A percentile compares a stretch with the other conserved stretches of the same genome.
phyloP scores from a whole-genome alignment of 306 rosid genomes.

The Psophocarpus tetragonolobus region DNA sequence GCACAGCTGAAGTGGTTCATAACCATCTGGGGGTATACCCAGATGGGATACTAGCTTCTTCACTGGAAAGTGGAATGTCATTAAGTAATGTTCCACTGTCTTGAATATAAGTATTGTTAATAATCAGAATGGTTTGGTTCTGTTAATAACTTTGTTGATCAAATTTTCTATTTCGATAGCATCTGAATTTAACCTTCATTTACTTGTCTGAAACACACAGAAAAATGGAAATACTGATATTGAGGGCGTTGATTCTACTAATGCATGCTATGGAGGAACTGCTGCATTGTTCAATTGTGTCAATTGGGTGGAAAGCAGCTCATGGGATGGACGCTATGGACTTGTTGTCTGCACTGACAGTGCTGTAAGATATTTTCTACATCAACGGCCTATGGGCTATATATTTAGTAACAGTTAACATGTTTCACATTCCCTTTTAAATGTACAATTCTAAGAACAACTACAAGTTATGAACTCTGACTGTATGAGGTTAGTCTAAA shows the following conservation, averaged over 20 bases:
- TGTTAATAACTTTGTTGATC: slow-evolving; percentile 9
- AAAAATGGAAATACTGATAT: slow-evolving; percentile 78
- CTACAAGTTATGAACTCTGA: slow-evolving; percentile 1
- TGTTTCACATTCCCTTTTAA: not conserved
- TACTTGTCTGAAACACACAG: slow-evolving; percentile 48
- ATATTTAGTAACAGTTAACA: not conserved
- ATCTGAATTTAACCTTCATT: not conserved
- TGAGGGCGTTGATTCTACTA: slow-evolving; percentile 86
- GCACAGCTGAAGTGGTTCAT: slow-evolving; percentile 7
- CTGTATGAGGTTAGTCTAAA: not conserved
- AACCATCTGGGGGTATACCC: not conserved
- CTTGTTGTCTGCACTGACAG: slow-evolving; percentile 86
- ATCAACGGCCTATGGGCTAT: slow-evolving; percentile 20
- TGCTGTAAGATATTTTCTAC: slow-evolving; percentile 58
- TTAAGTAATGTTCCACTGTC: not conserved
- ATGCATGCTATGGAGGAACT: slow-evolving; percentile 94
- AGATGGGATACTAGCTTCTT: slow-evolving; percentile 23
- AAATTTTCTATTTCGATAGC: not conserved
- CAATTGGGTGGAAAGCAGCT: slow-evolving; percentile 89
- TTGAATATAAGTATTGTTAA: slow-evolving; percentile 19
- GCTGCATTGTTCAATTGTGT: slow-evolving; percentile 88
- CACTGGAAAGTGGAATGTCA: not conserved
- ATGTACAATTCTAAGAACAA: not conserved
- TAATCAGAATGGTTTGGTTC: not conserved
- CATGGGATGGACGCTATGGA: slow-evolving; percentile 94